Evolutionary conservation across 192 early-diverging fungal species (phyloP), one percentile per base, ranked within the genome.

Genomic region (Spizellomyces punctatus): DNA sequence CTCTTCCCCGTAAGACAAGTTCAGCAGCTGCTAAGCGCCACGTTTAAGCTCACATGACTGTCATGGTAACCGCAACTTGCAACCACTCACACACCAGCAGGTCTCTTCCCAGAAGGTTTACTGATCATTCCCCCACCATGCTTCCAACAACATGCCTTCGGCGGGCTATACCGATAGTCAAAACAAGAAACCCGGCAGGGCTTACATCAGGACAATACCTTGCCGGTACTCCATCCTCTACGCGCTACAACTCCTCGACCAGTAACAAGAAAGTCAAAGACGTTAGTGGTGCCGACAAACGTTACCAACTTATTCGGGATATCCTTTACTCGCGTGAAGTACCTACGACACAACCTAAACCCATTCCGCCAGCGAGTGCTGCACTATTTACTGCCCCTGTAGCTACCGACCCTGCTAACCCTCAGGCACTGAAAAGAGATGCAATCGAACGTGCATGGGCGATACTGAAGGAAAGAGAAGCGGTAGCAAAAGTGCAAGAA

Each of bases 401-500:
- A 7, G 43, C 58, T 6, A 65, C 66, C 0, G 5, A 57, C 10
- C 65, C 16, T 42, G 57, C 8, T 19, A 8, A 47, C 66, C 8
- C 5, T 21, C 42, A 69, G 8, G 63, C 44, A 10, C 58, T 47
- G 27, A 16, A 73, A 46, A 49, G 42, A 2, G 79, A 81, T 42
- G 19, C 66, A 2, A 76, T 81, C 12, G 81, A 82, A 64, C 75
- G 81, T 6, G 72, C 73, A 57, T 82, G 81, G 81, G 63, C 69
- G 19, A 16, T 78, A 12, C 60, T 57, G 47, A 79, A 77, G 74
- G 46, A 69, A 58, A 58, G 62, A 58, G 84, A 85, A 66, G 79
- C 77, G 2, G 64, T 56, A 16, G 61, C 65, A 36, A 70, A 67
- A 58, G 74, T 78, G 19, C 67, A 55, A 44, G 69, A 75, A 14